These are phyloP conservation scores for Floccularia luteovirens DNA, from an alignment of 768 basidiomycete genomes.

Conservation along the genomic window DNA sequence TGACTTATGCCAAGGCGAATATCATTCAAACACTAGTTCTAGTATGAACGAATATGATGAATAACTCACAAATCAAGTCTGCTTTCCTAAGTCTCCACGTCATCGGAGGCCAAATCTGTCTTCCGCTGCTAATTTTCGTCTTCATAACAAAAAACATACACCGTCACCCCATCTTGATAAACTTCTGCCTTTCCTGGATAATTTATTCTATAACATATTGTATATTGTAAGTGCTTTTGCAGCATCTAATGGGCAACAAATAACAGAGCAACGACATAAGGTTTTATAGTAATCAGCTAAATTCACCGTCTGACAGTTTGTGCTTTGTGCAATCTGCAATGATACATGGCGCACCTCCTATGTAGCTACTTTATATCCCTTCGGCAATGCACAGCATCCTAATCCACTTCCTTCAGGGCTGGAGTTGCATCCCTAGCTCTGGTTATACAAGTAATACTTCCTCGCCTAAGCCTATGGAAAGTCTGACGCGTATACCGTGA, in stretches of 20 bases:
- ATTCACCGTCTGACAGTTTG: conserved; percentile 18
- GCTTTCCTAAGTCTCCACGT: conserved; percentile 40
- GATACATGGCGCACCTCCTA: conserved; percentile 44
- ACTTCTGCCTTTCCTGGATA: conserved; percentile 51
- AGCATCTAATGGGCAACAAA: neutral
- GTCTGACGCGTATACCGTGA: too few relatives aligned
- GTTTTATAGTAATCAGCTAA: conserved; percentile 7
- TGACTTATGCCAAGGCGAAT: too few relatives aligned
- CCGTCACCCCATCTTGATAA: conserved; percentile 45
- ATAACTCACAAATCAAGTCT: too few relatives aligned
- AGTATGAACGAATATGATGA: too few relatives aligned
- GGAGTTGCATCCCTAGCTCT: conserved; percentile 15
- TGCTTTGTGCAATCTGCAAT: conserved; percentile 47
- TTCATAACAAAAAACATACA: conserved; percentile 30
- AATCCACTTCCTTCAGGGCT: conserved; percentile 11
- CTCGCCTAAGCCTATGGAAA: too few relatives aligned
- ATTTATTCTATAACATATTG: conserved; percentile 45
- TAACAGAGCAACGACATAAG: conserved; percentile 1
- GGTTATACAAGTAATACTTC: too few relatives aligned
- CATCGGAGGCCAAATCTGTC: conserved; percentile 42
- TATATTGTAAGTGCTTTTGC: conserved; percentile 32
- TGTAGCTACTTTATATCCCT: conserved; percentile 36
- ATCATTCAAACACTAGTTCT: too few relatives aligned
- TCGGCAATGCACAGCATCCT: neutral
- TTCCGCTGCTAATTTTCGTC: conserved; percentile 39